Conservation (phyloP, 108 stramenopile species). For the Skeletonema menzelii region DNA sequence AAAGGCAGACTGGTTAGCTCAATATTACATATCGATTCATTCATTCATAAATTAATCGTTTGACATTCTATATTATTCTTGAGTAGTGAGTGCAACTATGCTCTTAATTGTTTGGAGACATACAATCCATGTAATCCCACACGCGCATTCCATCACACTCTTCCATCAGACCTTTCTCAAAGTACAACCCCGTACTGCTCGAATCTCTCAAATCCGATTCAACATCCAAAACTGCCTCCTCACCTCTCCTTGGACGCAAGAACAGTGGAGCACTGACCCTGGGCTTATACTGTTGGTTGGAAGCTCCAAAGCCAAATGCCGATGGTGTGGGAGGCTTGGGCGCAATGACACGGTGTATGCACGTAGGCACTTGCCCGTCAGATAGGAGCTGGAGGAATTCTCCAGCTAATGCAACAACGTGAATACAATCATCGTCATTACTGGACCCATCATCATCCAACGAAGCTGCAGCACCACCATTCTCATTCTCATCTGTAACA, state of each 20-base stretch:
- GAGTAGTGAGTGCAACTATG: background rate
- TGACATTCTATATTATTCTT: background rate
- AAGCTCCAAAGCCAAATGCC: background rate
- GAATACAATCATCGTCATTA: background rate
- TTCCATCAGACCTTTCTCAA: slow-evolving; percentile 28
- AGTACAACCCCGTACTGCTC: slow-evolving; percentile 17
- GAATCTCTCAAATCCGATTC: slow-evolving; percentile 19
- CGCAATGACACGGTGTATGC: slow-evolving; percentile 47
- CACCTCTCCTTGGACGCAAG: slow-evolving; percentile 31
- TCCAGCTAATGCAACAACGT: slow-evolving; percentile 41
- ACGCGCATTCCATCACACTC: slow-evolving; percentile 27
- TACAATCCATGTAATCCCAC: slow-evolving; percentile 37
- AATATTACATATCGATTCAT: background rate
- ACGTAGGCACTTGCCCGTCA: slow-evolving; percentile 31
- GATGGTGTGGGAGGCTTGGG: slow-evolving; percentile 10
- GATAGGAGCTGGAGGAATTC: slow-evolving; percentile 39
- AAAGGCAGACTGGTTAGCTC: background rate
- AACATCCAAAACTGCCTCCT: slow-evolving; percentile 39
- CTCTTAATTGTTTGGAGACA: slow-evolving; percentile 22
- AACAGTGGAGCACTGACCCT: slow-evolving; percentile 40
- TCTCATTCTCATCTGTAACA: background rate
- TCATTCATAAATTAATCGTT: background rate
- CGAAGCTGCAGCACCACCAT: background rate
- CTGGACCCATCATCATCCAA: background rate
- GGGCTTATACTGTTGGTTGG: background rate